Conservation (phyloP, 305 asterid genomes). For the Fraxinus sp. region DNA sequence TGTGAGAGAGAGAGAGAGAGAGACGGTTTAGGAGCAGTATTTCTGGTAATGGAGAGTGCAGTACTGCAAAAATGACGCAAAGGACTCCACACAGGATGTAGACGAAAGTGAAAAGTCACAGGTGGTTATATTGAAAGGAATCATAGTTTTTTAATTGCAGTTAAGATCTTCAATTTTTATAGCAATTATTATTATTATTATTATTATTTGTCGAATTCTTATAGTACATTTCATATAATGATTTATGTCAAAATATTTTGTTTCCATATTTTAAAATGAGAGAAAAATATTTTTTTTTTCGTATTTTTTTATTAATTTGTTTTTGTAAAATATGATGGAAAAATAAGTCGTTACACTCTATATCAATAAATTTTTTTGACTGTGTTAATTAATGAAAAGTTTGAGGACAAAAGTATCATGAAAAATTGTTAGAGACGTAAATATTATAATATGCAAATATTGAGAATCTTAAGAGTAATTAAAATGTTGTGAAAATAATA, state of each 20-base stretch:
- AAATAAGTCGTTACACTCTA: neutral
- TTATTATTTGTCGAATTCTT: neutral
- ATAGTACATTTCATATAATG: neutral
- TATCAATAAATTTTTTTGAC: neutral
- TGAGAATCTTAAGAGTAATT: neutral
- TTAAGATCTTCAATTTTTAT: neutral
- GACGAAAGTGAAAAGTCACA: neutral
- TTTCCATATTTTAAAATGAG: neutral
- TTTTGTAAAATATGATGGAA: too few species aligned
- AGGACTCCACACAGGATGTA: neutral
- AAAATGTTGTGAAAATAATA: too few species aligned
- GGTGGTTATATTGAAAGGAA: neutral
- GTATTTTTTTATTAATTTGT: too few species aligned
- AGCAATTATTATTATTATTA: neutral
- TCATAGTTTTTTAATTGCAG: neutral
- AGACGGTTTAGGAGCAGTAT: neutral
- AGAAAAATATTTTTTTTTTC: too few species aligned
- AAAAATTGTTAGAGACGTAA: neutral
- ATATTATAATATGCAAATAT: too few species aligned
- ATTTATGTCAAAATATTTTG: neutral
- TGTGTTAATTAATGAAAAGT: neutral
- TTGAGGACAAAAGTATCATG: neutral
- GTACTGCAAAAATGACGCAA: slow-evolving; percentile 4
- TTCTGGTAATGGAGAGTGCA: neutral
- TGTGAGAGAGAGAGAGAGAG: neutral